Percentiles rank a stretch among this genome's conserved stretches.
These are phyloP conservation scores for Alternaria conjuncta DNA, from an alignment of 2,329 filamentous ascomycete genomes.

Conservation along the genomic window DNA sequence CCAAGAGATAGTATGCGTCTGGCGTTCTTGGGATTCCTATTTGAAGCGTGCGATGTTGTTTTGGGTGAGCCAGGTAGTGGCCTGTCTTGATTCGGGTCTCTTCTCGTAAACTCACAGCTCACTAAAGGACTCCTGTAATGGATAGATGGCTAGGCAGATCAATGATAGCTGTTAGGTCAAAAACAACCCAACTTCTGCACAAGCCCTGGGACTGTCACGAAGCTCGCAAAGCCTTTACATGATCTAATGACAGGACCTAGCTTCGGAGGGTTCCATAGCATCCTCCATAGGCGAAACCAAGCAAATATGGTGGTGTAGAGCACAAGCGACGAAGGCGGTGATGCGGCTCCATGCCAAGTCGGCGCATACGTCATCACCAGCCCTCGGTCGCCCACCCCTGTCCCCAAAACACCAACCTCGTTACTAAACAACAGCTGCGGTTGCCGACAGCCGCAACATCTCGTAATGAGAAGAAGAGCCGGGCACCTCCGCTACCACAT, in stretches of 20 bases:
- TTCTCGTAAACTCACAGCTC: rapidly evolving
- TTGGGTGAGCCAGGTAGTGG: background rate
- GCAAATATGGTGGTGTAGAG: background rate
- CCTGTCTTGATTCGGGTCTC: background rate
- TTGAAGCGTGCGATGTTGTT: background rate
- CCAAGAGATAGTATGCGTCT: background rate
- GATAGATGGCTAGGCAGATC: background rate
- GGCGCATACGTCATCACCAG: slow-evolving; percentile 20
- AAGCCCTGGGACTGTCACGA: background rate
- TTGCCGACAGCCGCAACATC: background rate
- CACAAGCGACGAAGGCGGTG: background rate
- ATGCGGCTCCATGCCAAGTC: slow-evolving; percentile 16
- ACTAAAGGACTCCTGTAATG: background rate
- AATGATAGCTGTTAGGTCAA: background rate
- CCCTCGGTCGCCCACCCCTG: slow-evolving; percentile 15
- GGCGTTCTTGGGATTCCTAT: background rate
- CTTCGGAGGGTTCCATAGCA: background rate
- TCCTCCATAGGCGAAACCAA: background rate
- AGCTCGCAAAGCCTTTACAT: no score
- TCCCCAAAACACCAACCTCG: slow-evolving; percentile 1
- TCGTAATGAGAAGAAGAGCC: slow-evolving; percentile 6
- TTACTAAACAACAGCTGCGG: background rate
- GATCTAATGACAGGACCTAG: background rate
- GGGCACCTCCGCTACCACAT: slow-evolving; percentile 14
- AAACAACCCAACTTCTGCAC: background rate